These are phyloP conservation scores for Wickerhamomyces tratensis DNA, from an alignment of 805 yeast species.

Conservation along the genomic window DNA sequence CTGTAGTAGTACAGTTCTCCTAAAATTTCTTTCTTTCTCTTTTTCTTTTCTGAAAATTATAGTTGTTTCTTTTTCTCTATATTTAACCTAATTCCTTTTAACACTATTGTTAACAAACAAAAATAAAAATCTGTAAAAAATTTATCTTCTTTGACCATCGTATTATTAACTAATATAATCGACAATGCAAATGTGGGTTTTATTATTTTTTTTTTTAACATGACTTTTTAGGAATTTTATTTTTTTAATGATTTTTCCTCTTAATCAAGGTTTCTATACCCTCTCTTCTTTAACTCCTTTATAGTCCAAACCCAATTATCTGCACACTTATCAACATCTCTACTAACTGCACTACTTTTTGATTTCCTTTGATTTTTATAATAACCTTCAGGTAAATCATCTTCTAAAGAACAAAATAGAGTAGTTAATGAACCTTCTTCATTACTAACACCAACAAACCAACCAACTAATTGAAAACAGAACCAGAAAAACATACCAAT, in stretches of 20 bases:
- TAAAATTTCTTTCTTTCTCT: no score
- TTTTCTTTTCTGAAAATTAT: no score
- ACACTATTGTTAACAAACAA: no score
- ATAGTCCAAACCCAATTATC: constrained; percentile 77
- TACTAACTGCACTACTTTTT: not conserved
- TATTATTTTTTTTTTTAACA: no score
- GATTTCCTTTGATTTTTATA: not conserved
- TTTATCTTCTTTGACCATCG: no score
- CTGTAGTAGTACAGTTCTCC: no score
- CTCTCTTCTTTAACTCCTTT: constrained; percentile 45
- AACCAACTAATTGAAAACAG: constrained; percentile 59
- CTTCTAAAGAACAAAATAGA: constrained; percentile 50
- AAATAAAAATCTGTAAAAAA: no score
- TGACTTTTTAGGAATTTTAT: not conserved
- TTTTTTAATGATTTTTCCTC: not conserved
- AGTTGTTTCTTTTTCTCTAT: no score
- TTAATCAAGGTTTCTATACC: constrained; percentile 19
- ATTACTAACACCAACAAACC: constrained; percentile 57
- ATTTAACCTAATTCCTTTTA: no score
- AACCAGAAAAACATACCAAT: constrained; percentile 72
- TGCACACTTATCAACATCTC: constrained; percentile 49
- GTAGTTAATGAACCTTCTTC: constrained; percentile 67
- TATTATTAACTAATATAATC: no score
- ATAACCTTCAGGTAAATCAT: constrained; percentile 14
- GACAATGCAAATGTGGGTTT: no score